Evolutionary conservation across 2,329 filamentous ascomycete genomes (phyloP), one percentile per base, ranked within the genome.

Genomic region (Nannizziopsis barbatae): DNA sequence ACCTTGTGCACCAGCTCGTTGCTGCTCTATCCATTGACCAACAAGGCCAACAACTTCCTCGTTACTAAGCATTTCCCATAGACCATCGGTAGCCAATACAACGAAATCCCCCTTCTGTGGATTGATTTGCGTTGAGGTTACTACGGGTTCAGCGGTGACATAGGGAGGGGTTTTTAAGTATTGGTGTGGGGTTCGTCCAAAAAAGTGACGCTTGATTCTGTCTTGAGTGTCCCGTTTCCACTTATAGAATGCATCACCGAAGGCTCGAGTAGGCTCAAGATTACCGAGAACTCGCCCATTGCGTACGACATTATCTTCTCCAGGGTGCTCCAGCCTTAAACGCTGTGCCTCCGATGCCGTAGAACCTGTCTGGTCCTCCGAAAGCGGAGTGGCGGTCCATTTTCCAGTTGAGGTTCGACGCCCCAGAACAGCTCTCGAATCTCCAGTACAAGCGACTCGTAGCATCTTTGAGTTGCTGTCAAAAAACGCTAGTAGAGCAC

Each of bases 61-160:
- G 60, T 96, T 98, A 42, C 87, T 95, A 53, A 98, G 75, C 92
- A 96, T 96, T 69, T 98, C 92, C 92, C 92, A 98, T 0, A 98
- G 75, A 3, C 92, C 92, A 62, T 98, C 92, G 0, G 92, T 95
- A 17, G 92, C 92, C 74, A 98, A 82, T 53, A 98, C 90, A 10
- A 98, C 75, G 59, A 98, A 98, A 63, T 98, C 92, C 40, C 90
- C 89, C 53, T 86, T 86, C 47, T 86, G 79, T 1, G 92, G 92
- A 57, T 90, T 76, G 45, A 98, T 83, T 65, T 92, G 84, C 40
- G 90, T 96, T 1, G 88, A 95, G 0, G 90, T 96, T 46, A 98
- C 79, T 17, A 96, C 76, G 2, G 92, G 92, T 67, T 98, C 93
- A 1, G 92, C 92, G 2, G 92, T 98, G 36, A 98, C 92, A 60